Evolutionary conservation across 768 basidiomycete genomes (phyloP).

Genomic region (Pulveroboletus sp.): DNA sequence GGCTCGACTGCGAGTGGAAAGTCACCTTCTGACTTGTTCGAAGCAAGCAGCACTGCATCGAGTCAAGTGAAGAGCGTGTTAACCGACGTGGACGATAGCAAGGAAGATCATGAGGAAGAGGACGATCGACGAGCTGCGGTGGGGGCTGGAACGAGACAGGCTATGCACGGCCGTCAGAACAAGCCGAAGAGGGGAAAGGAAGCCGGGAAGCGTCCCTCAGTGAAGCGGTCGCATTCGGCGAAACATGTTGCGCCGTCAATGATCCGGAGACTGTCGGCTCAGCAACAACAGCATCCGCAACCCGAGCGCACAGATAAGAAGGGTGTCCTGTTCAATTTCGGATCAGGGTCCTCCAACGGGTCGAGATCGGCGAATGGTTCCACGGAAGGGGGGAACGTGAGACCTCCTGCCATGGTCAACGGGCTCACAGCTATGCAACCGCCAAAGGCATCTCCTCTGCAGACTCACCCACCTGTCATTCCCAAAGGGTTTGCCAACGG

Average conservation of each 20-base stretch:
- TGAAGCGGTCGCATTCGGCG: conserved; percentile 29
- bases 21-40: conserved; percentile 31
- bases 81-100: conserved; percentile 19
- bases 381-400: conserved; percentile 13
- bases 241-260: conserved; percentile 29
- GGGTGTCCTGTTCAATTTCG: conserved; percentile 50
- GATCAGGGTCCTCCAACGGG: conserved; percentile 56
- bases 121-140: conserved; percentile 23
- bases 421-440: conserved; percentile 11
- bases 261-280: conserved; percentile 25
- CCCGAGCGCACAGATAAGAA: conserved; percentile 21
- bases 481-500: conserved; percentile 11
- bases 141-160: conserved; percentile 8
- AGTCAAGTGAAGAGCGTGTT: conserved; percentile 23
- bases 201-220: conserved; percentile 22
- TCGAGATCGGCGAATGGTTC: conserved; percentile 27
- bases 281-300: conserved; percentile 20
- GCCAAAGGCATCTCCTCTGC: conserved; percentile 7
- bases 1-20: conserved; percentile 32
- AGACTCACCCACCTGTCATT: conserved; percentile 19
- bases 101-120: conserved; percentile 16
- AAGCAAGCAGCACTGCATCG: conserved; percentile 36
- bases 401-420: conserved; percentile 3
- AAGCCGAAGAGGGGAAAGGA: conserved; percentile 35
- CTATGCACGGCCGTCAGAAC: conserved; percentile 17